Evolutionary conservation across 2,329 filamentous ascomycete species (phyloP).

Genomic region (Xylaria digitata): DNA sequence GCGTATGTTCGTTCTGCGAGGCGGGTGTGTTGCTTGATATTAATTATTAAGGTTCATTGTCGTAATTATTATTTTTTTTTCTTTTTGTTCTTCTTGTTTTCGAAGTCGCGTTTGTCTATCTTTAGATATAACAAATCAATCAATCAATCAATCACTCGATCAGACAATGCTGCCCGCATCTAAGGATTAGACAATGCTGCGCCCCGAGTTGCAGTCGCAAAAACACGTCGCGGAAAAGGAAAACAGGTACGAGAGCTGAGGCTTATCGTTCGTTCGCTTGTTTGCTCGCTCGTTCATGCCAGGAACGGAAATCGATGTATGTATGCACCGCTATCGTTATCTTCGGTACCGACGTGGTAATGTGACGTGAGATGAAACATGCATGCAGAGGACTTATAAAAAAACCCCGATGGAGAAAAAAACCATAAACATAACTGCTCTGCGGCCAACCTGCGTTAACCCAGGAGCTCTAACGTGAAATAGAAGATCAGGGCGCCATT

Average conservation of each 20-base stretch:
- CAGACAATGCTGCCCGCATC: background rate
- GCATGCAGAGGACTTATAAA: background rate
- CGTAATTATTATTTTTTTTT: background rate
- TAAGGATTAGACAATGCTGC: background rate
- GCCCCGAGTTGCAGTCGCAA: background rate
- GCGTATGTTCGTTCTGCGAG: background rate
- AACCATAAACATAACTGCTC: background rate
- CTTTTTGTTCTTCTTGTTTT: too few species aligned
- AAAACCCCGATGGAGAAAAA: background rate
- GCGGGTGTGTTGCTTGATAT: background rate
- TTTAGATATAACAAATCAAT: background rate
- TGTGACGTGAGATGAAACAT: too few species aligned
- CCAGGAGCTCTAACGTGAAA: background rate
- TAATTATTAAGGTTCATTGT: background rate
- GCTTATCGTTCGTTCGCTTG: background rate
- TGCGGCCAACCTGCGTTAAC: background rate
- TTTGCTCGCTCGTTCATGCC: background rate
- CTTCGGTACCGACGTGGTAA: too few species aligned
- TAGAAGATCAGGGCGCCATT: background rate
- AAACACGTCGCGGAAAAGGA: background rate
- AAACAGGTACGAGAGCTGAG: constrained; percentile 3
- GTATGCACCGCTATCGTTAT: too few species aligned
- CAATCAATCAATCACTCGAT: background rate
- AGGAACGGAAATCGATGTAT: background rate
- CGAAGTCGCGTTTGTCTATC: too few species aligned